Percentiles rank a stretch among this genome's conserved stretches.
These are phyloP conservation scores for Crithidia thermophila DNA, from an alignment of 208 protist genomes.

Conservation along the genomic window DNA sequence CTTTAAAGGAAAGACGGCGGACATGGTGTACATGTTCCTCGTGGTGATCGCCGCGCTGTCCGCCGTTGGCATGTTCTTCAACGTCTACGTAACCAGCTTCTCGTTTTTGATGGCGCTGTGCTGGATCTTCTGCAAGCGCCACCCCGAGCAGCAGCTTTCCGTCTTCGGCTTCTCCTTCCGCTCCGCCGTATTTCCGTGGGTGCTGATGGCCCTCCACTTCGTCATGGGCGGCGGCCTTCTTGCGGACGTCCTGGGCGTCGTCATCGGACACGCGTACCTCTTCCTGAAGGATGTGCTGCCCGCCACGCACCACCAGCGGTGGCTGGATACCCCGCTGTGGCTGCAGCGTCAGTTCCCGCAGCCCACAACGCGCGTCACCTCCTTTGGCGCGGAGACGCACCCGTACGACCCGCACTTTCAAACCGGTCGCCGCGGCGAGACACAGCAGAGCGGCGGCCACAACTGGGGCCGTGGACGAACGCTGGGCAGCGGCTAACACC, in stretches of 20 bases:
- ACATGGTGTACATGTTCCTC: slow-evolving; percentile 81
- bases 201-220: slow-evolving; percentile 75
- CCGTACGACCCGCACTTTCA: slow-evolving; percentile 41
- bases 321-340: slow-evolving; percentile 62
- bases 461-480: slow-evolving; percentile 36
- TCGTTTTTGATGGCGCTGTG: slow-evolving; percentile 76
- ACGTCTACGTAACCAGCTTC: slow-evolving; percentile 58
- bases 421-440: slow-evolving; percentile 10
- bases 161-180: slow-evolving; percentile 85
- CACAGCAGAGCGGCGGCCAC: slow-evolving; percentile 20
- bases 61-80: slow-evolving; percentile 37
- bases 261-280: slow-evolving; percentile 75
- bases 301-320: slow-evolving; percentile 50
- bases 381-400: slow-evolving; percentile 29
- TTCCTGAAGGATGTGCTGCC: slow-evolving; percentile 83
- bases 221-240: slow-evolving; percentile 58
- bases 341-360: slow-evolving; percentile 42
- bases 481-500: slow-evolving; percentile 32
- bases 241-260: slow-evolving; percentile 70
- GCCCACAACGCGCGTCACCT: slow-evolving; percentile 15
- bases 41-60: slow-evolving; percentile 44
- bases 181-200: slow-evolving; percentile 83
- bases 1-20: slow-evolving; percentile 75
- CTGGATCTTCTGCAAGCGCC: slow-evolving; percentile 92
- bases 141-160: slow-evolving; percentile 55